Percentiles rank a stretch among this genome's conserved stretches.
Evolutionary conservation across 768 basidiomycete genomes (phyloP).

Genomic region (Rossbeevera mucosa): DNA sequence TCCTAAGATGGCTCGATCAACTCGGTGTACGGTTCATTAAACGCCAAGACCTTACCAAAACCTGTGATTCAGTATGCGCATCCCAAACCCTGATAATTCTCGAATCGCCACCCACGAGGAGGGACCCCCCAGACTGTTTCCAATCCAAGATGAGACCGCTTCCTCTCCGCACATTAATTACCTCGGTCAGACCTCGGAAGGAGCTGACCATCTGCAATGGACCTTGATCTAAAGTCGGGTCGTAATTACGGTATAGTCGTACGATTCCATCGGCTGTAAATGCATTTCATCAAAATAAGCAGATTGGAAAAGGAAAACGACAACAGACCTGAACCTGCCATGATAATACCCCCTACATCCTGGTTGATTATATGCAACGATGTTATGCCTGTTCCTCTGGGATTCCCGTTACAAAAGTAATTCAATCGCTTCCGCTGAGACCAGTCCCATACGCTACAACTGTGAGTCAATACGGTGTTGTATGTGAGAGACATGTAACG

Average conservation of each 20-base stretch:
- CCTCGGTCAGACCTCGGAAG: constrained; percentile 82
- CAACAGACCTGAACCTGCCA: constrained; percentile 76
- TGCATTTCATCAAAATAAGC: not conserved
- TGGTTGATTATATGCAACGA: constrained; percentile 92
- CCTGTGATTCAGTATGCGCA: constrained; percentile 79
- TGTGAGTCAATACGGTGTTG: not conserved
- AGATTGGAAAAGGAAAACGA: not conserved
- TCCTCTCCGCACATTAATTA: constrained; percentile 69
- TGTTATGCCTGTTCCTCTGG: constrained; percentile 76
- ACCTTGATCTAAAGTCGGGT: constrained; percentile 62
- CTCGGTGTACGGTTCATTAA: not conserved
- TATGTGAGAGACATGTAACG: constrained; percentile 13
- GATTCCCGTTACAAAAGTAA: constrained; percentile 87
- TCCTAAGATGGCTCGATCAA: constrained; percentile 49
- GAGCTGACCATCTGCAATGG: constrained; percentile 90
- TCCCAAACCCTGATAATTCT: constrained; percentile 91
- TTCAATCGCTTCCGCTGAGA: constrained; percentile 70
- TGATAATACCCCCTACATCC: constrained; percentile 84
- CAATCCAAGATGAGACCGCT: constrained; percentile 87
- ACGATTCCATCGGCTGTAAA: constrained; percentile 82
- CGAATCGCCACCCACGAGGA: constrained; percentile 91
- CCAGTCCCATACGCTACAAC: constrained; percentile 90
- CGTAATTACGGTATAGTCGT: constrained; percentile 90
- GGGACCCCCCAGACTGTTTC: constrained; percentile 81
- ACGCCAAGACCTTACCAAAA: constrained; percentile 48